Conservation (phyloP, 1,139 yeast genomes). For the Nakaseomyces delphensis region DNA sequence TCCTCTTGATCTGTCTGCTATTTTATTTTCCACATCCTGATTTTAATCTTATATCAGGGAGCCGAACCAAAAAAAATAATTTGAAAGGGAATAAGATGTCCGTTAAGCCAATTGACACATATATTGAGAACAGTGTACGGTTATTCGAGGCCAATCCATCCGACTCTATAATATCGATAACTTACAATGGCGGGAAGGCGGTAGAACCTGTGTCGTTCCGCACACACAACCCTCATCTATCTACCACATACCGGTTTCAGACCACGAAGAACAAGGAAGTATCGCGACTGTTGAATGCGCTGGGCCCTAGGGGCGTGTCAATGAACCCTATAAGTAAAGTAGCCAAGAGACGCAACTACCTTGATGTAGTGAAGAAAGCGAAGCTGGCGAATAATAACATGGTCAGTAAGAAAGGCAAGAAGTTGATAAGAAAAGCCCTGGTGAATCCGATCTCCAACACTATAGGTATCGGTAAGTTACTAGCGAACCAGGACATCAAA, state of each 20-base stretch:
- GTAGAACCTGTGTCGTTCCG: slow-evolving; percentile 47
- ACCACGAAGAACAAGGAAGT: slow-evolving; percentile 69
- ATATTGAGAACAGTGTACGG: slow-evolving; percentile 40
- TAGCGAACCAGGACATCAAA: slow-evolving; percentile 27
- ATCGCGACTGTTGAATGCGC: slow-evolving; percentile 65
- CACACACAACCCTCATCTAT: slow-evolving; percentile 62
- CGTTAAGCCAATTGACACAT: slow-evolving; percentile 41
- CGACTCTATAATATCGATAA: slow-evolving; percentile 40
- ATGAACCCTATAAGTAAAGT: slow-evolving; percentile 21
- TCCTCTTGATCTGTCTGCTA: too few relatives aligned
- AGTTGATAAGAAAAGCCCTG: slow-evolving; percentile 6
- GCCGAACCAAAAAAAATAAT: background rate
- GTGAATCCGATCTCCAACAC: slow-evolving; percentile 14
- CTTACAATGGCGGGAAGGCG: slow-evolving; percentile 35
- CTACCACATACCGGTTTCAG: slow-evolving; percentile 53
- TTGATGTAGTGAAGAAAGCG: slow-evolving; percentile 9
- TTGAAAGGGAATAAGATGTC: slow-evolving; percentile 17
- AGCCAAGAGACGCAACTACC: slow-evolving; percentile 12
- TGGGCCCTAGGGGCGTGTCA: slow-evolving; percentile 73
- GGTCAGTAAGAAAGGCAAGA: slow-evolving; percentile 10
- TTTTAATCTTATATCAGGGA: background rate
- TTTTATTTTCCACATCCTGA: background rate
- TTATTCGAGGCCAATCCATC: slow-evolving; percentile 45
- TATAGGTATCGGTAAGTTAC: slow-evolving; percentile 23
- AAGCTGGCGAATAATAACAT: slow-evolving; percentile 3